These are phyloP conservation scores for Clonostachys sp. DNA, from an alignment of 2,329 filamentous ascomycete genomes.

Conservation along the genomic window DNA sequence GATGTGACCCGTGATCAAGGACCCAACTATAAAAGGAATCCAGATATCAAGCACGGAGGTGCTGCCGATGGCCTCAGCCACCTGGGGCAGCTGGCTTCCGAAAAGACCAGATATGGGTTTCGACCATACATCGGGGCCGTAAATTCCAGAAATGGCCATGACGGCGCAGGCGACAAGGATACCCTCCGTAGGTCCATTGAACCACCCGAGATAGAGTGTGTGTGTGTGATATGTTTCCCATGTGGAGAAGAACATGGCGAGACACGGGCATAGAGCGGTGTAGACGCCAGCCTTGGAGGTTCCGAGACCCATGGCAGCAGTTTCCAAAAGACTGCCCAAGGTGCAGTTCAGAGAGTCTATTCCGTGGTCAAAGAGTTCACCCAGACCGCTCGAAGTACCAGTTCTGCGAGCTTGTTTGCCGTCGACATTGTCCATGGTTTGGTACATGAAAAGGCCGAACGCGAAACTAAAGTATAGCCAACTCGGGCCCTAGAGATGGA, in stretches of 20 bases:
- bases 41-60: constrained; percentile 83
- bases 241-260: constrained; percentile 99
- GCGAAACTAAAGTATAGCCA: constrained; percentile 98
- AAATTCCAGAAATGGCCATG: constrained; percentile 84
- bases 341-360: constrained; percentile 99
- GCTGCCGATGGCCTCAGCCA: constrained; percentile 59
- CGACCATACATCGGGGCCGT: constrained; percentile 84
- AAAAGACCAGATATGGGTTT: constrained; percentile 67
- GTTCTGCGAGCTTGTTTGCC: constrained; percentile 95
- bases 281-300: constrained; percentile 81
- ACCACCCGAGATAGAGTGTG: constrained; percentile 89
- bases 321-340: constrained; percentile 83
- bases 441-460: constrained; percentile 95
- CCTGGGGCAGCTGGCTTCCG: constrained; percentile 44
- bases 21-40: constrained; percentile 65
- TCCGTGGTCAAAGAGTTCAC: constrained; percentile 96
- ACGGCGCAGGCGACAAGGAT: constrained; percentile 81
- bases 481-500: constrained; percentile 59
- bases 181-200: constrained; percentile 97
- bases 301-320: constrained; percentile 88
- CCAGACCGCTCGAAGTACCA: constrained; percentile 88
- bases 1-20: constrained; percentile 69
- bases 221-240: constrained; percentile 99
- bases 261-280: constrained; percentile 83
- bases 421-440: constrained; percentile 98